A percentile compares a stretch with the other conserved stretches of the same genome.
Evolutionary conservation across 1,139 yeast species (phyloP).

Genomic region (Magnusiomyces suaveolens): DNA sequence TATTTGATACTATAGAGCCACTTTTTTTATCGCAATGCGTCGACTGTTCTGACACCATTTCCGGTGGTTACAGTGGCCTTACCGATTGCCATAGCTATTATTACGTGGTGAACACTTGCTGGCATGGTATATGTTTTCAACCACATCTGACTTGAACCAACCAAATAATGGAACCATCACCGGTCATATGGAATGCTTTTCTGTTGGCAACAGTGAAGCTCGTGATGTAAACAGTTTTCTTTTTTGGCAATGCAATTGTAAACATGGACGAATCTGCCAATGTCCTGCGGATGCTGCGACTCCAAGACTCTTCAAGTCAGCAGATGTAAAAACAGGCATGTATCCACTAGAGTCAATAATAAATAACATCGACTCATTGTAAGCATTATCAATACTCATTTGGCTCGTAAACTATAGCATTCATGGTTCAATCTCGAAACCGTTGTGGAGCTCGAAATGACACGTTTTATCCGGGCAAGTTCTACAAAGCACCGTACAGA

Average conservation of each 20-base stretch:
- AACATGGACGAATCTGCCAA: no score
- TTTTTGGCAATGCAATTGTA: no score
- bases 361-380: no score
- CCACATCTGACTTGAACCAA: slow-evolving; percentile 49
- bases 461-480: no score
- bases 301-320: slow-evolving; percentile 51
- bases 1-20: slow-evolving; percentile 72
- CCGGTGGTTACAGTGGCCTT: slow-evolving; percentile 53
- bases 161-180: slow-evolving; percentile 71
- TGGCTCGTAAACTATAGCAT: no score
- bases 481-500: no score
- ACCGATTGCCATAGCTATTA: slow-evolving; percentile 71
- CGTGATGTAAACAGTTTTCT: no score
- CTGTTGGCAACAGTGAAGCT: slow-evolving; percentile 55
- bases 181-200: slow-evolving; percentile 94
- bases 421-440: no score
- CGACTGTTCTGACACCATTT: slow-evolving; percentile 62
- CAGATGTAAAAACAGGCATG: slow-evolving; percentile 77
- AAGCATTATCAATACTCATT: no score
- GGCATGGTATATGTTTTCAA: slow-evolving; percentile 62
- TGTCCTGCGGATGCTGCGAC: slow-evolving; percentile 60
- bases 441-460: no score
- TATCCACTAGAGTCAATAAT: slow-evolving; percentile 82
- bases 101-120: slow-evolving; percentile 48
- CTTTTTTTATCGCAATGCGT: slow-evolving; percentile 48